These are phyloP conservation scores for Tolypocladium paradoxum DNA, from an alignment of 2,329 filamentous ascomycete species.

Conservation along the genomic window DNA sequence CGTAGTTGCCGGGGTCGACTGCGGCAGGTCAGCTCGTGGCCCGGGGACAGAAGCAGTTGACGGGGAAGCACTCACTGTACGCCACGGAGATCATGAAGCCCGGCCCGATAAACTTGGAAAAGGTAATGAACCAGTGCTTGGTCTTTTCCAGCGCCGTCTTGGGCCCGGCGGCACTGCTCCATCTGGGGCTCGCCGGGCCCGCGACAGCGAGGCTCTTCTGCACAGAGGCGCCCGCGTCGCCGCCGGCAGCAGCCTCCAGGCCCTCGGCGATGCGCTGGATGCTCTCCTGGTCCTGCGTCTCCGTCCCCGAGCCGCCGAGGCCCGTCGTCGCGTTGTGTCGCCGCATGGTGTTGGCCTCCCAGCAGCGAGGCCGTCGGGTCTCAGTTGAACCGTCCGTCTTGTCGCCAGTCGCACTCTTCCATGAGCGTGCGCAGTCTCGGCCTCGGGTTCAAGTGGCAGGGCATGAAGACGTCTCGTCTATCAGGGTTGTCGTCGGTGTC, in stretches of 20 bases:
- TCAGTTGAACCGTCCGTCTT: background rate
- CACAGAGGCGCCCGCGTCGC: background rate
- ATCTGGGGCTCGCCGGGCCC: background rate
- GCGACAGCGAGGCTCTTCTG: background rate
- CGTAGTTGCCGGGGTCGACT: conserved; percentile 57
- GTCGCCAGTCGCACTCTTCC: background rate
- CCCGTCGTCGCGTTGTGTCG: background rate
- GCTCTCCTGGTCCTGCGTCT: background rate
- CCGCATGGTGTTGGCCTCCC: background rate
- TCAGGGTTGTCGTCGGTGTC: background rate
- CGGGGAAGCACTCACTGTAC: conserved; percentile 36
- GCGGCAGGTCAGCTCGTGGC: background rate
- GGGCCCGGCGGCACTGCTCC: background rate
- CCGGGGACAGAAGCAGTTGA: background rate
- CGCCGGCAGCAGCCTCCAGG: background rate
- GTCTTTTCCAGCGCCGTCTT: conserved; percentile 6
- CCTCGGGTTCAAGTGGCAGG: background rate
- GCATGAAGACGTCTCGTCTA: background rate
- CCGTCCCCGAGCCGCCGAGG: background rate
- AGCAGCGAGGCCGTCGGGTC: background rate
- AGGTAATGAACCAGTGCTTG: conserved; percentile 10
- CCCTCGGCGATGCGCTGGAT: background rate
- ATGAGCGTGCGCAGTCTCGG: background rate
- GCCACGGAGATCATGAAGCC: conserved; percentile 55
- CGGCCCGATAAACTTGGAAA: conserved; percentile 46